Percentiles rank a stretch among this genome's conserved stretches.
phyloP scores from a whole-genome alignment of 192 early-diverging fungal species.

The Coemansia javaensis region DNA sequence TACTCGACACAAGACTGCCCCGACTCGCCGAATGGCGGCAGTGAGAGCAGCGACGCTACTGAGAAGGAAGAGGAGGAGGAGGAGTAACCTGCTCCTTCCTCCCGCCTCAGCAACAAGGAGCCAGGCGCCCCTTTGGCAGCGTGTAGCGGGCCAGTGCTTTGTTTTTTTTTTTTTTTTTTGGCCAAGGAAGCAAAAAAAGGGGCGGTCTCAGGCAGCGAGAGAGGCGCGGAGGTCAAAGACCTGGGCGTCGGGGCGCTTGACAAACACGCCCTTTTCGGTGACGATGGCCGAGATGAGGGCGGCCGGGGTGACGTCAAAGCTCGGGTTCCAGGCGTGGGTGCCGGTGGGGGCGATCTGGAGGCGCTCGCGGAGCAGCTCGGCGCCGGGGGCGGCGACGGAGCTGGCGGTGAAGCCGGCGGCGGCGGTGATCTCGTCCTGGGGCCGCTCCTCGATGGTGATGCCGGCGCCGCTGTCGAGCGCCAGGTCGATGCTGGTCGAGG shows the following conservation, averaged over 20 bases:
- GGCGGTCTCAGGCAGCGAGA: neutral
- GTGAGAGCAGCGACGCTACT: no score
- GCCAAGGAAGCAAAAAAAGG: neutral
- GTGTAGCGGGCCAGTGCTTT: no score
- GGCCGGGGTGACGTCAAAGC: conserved; percentile 93
- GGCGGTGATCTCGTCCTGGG: conserved; percentile 65
- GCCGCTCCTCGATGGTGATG: conserved; percentile 86
- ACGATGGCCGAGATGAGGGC: conserved; percentile 83
- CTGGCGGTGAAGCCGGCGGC: conserved; percentile 28
- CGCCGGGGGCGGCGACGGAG: conserved; percentile 43
- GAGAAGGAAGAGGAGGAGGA: no score
- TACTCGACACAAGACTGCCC: no score
- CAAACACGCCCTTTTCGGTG: conserved; percentile 82
- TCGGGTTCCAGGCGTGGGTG: conserved; percentile 93
- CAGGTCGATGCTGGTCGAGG: conserved; percentile 87
- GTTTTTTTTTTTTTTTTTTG: neutral
- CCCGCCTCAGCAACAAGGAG: no score
- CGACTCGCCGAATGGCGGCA: no score
- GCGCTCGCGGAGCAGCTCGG: conserved; percentile 48
- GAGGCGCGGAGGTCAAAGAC: conserved; percentile 52
- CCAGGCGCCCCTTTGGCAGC: no score
- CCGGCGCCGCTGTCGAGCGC: conserved; percentile 58
- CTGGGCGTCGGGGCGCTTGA: conserved; percentile 45
- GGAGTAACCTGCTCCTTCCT: no score
- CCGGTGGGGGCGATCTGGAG: conserved; percentile 79